Evolutionary conservation across 805 yeast genomes (phyloP).

Genomic region (Candida ficus): DNA sequence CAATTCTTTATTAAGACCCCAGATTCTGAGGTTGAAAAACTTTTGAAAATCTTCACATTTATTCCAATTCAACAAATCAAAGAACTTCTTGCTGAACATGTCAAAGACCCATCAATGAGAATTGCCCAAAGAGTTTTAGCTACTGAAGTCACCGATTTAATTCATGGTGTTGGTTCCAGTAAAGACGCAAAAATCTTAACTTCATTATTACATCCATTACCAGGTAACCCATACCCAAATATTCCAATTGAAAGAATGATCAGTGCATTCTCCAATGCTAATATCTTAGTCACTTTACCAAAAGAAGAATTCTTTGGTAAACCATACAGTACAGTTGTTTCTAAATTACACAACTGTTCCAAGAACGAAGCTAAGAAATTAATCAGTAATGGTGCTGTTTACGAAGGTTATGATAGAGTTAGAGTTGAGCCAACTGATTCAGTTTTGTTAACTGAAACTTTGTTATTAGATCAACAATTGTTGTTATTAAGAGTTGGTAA

Average conservation of each 20-base stretch:
- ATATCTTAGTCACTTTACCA: slow-evolving; percentile 39
- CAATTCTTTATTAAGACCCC: slow-evolving; percentile 79
- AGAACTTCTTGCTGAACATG: slow-evolving; percentile 47
- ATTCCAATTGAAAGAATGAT: slow-evolving; percentile 45
- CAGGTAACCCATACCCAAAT: slow-evolving; percentile 44
- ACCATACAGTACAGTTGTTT: slow-evolving; percentile 48
- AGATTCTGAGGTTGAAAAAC: slow-evolving; percentile 67
- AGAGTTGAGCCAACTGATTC: slow-evolving; percentile 48
- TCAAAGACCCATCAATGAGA: slow-evolving; percentile 53
- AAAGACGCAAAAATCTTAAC: slow-evolving; percentile 62
- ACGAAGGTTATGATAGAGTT: slow-evolving; percentile 54
- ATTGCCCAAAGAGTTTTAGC: slow-evolving; percentile 77
- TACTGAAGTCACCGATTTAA: slow-evolving; percentile 75
- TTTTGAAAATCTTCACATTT: slow-evolving; percentile 74
- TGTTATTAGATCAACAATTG: slow-evolving; percentile 53
- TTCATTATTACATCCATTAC: slow-evolving; percentile 58
- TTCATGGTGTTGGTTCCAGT: slow-evolving; percentile 81
- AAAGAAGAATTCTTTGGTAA: slow-evolving; percentile 31
- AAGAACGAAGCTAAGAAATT: slow-evolving; percentile 56
- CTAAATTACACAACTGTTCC: slow-evolving; percentile 42
- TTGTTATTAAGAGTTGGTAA: slow-evolving; percentile 75
- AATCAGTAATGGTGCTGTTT: slow-evolving; percentile 67
- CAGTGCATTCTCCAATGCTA: slow-evolving; percentile 52
- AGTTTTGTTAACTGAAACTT: slow-evolving; percentile 42
- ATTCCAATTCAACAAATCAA: slow-evolving; percentile 61